Base-by-base conservation (phyloP, 371 early-diverging fungal species). In the Rhizopus stolonifer region DNA sequence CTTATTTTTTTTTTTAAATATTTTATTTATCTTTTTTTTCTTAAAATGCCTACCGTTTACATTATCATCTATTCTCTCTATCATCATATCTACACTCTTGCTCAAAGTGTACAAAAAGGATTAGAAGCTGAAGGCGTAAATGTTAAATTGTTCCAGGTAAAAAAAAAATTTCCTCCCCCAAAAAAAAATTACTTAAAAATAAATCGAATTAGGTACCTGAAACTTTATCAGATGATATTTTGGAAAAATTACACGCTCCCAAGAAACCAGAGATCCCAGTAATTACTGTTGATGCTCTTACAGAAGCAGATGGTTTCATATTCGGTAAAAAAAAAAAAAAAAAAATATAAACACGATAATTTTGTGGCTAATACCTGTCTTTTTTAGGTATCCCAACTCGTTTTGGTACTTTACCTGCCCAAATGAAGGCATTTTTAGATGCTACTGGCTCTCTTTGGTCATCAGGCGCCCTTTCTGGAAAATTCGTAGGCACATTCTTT, bases 391-490 rank as follows among this genome's bases (percentile, higher is more conserved):
- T 58, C 25, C 58, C 58, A 24, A 58, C 58, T 23, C 70, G 89
- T 3, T 92, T 81, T 60, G 92, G 92, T 14, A 64, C 56, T n/a
- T 58, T 85, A 13, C 85, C 91, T 0, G 86, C 92, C 14, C 94
- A 93, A 46, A 67, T 92, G 60, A 87, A 89, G 58, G 62, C 88
- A 38, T 69, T 82, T 22, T 47, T 78, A 21, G 94, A 94, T 70
- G 65, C 84, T 1, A 88, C 87, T 0, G 93, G 94, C 33, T 64
- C 67, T 43, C 67, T 92, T 14, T 93, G 92, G 92, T 73, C 77
- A 2, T 64, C 50, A 0, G 82, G 83, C 14, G 80, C 84, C 0
- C 64, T 92, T 33, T 61, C 69, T 15, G 87, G 86, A n/a, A 93
- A 91, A 66, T 79, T 81, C 46, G 90, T 75, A 9, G 91, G 83